Evolutionary conservation across 2,329 filamentous ascomycete species (phyloP), one percentile per base, ranked within the genome.

Genomic region (Lachnellula subtilissima): DNA sequence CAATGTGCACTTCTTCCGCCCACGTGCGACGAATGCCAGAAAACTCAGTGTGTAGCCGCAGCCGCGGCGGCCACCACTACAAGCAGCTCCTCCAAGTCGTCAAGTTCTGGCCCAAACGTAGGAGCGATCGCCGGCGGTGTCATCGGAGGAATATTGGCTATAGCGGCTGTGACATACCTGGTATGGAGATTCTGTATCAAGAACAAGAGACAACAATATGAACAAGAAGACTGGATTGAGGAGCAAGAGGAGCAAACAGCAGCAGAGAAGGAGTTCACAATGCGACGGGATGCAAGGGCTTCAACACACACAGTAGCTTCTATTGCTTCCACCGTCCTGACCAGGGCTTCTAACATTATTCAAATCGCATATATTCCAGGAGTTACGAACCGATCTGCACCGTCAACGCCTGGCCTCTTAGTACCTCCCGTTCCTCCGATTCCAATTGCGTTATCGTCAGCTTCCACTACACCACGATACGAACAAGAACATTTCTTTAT

Each of bases 311-410:
- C 89, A n/a, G 87, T 93, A 53, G 83, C 88, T 67, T 97, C 93
- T 12, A 91, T 99, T 69, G 94, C 94, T 15, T 97, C 92, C 9
- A 97, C 93, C 25, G 91, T 97, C 57, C 82, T 97, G 58, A 97
- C 94, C 17, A 86, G 94, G 60, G 94, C 94, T 49, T 97, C 94
- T 68, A 99, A 99, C 76, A 93, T 99, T 70, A 99, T 99, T 67
- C 94, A 97, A 75, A 99, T 99, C 73, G 94, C 94, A 54, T 99
- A 97, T 73, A 97, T 99, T 63, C 94, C 94, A 14, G 94, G 94
- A 58, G 92, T 97, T 67, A 97, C 91, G 58, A 97, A 97, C 75
- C 84, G 93, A 64, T 91, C 92, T 12, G 86, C 87, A 7, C 88
- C 89, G 5, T 86, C 88, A n/a, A 93, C 91, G 0, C 89, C 90